Base-by-base conservation (phyloP, 2,329 filamentous ascomycete genomes). In the Diplodia seriata region DNA sequence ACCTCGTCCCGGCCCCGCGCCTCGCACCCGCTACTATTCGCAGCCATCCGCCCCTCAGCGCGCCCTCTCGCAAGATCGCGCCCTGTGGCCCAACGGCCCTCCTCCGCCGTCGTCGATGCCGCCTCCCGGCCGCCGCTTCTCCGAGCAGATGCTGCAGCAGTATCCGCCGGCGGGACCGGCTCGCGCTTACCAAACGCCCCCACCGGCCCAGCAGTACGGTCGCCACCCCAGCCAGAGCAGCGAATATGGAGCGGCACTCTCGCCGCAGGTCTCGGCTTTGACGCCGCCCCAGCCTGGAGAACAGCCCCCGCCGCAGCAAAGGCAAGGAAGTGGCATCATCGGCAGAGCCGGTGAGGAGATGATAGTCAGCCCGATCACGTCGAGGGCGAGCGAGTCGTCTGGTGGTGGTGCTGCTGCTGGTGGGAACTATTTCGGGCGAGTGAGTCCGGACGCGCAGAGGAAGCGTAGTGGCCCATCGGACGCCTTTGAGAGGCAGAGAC, bases 401-500 rank as follows among this genome's bases (percentile, higher is more conserved):
- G 18, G n/a, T 2, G 31, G 26, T 9, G 54, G 18, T 4, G 23
- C n/a, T n/a, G n/a, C n/a, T n/a, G n/a, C n/a, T 3, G 54, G 12
- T 8, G 31, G 23, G 7, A 43, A 26, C 9, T 67, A 55, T 63
- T 67, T 36, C 66, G 67, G 20, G 62, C 49, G 49, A 20, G 68
- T 69, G 20, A 62, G 57, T 38, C 50, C 66, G 20, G 68, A 70
- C 26, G 61, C 53, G 47, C 51, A 68, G 69, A 55, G 29, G 43
- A 33, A 14, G 18, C 51, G 49, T 26, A 26, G 2, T 56, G 67
- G 3, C 67, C 47, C 31, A 40, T 36, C 51, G 2, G 43, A 68
- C 20, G 66, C 43, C 23, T 70, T 62, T 14, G 56, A 54, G 38
- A 67, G 70, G 57, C 73, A 74, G 68, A 73, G 71, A 18, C 65